A percentile compares a stretch with the other conserved stretches of the same genome.
Conservation (phyloP, 208 protist genomes). For the Leishmania mexicana region DNA sequence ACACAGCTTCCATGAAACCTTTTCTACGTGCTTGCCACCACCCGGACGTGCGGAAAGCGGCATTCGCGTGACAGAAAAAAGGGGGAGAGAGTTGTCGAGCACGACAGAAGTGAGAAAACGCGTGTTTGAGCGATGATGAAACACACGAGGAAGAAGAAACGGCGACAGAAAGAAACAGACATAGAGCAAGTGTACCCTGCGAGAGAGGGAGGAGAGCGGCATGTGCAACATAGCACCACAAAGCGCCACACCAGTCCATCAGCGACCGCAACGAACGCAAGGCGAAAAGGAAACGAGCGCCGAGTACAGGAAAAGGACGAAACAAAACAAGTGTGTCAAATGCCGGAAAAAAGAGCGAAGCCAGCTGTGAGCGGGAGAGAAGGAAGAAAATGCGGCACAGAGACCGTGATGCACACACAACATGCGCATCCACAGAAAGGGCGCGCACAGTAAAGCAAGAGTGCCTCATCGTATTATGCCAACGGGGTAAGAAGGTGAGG, state of each 20-base stretch:
- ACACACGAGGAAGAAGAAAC: neutral
- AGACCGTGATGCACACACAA: neutral
- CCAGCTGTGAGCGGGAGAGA: neutral
- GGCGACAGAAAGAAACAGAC: neutral
- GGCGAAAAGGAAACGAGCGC: neutral
- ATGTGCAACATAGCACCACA: neutral
- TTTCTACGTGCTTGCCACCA: neutral
- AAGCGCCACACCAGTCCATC: neutral
- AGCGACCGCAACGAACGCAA: neutral
- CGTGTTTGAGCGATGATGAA: neutral
- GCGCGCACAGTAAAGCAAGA: neutral
- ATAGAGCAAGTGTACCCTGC: neutral
- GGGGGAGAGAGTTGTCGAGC: no score
- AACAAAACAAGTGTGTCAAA: neutral
- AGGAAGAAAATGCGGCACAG: neutral
- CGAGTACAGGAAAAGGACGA: neutral
- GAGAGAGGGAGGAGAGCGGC: neutral
- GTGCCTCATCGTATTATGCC: neutral
- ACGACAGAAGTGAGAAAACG: neutral
- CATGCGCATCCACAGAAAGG: neutral
- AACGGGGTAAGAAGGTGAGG: neutral
- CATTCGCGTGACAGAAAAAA: neutral
- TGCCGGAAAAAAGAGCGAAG: slow-evolving; percentile 6
- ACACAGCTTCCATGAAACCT: neutral
- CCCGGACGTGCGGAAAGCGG: neutral